Evolutionary conservation across 106 monocot species (phyloP), one percentile per base, ranked within the genome.

Genomic region (Narthecium ossifragum): DNA sequence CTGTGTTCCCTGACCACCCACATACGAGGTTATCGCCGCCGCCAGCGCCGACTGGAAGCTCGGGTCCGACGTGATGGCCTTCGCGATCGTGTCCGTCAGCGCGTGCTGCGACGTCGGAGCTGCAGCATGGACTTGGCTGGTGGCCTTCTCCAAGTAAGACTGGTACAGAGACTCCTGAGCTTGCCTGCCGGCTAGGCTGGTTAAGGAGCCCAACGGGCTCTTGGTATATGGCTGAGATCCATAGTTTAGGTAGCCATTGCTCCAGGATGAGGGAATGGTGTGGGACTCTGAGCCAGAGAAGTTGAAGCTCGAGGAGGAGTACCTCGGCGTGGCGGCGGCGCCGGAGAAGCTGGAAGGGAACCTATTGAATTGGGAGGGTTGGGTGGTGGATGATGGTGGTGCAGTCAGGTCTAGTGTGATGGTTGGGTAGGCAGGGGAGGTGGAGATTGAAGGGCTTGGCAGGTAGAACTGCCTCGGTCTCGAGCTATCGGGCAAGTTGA

Each of bases 341-440:
- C n/a, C n/a, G n/a, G n/a, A 6, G 23, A 18, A 29, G 50, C 7
- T 18, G 52, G 22, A 21, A 17, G 25, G 34, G 51, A 48, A 53
- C 25, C 51, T 24, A 26, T 37, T 34, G 70, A 63, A 38, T 40
- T 59, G 76, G 8, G 34, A 26, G 3, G 60, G 66, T 10, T 22
- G 59, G 8, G 29, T 41, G 43, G 59, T 30, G 15, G 80, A 37
- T 30, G 75, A 46, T 18, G 66, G 26, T 14, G 75, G 81, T 28
- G 75, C 59, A 26, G 93, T 88, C 70, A 93, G 93, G 69, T 93
- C 93, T 57, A 93, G 73, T 5, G 93, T 93, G 54, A 93, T 88
- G 14, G 93, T 88, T 0, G 88, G 85, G 65, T 82, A 46, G 23
- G 77, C 70, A 43, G 78, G 51, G 37, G 66, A 63, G 60, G 83